Conservation (phyloP, 2,329 filamentous ascomycete genomes). For the Cladobotryum protrusum region DNA sequence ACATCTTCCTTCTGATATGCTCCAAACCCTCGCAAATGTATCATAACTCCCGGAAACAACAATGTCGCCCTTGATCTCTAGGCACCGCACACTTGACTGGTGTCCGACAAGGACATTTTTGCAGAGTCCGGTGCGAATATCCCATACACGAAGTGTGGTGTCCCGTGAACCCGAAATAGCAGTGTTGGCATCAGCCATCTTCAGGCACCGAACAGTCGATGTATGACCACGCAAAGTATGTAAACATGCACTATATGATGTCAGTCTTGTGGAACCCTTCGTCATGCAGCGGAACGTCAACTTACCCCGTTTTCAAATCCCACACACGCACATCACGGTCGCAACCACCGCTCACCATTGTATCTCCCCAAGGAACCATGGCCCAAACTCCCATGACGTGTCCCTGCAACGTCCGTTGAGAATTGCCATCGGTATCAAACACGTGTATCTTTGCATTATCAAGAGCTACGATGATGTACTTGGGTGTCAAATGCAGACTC, state of each 20-base stretch:
- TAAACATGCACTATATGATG: slow-evolving; percentile 54
- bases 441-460: slow-evolving; percentile 99
- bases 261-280: slow-evolving; percentile 13
- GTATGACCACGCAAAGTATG: slow-evolving; percentile 91
- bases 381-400: slow-evolving; percentile 99
- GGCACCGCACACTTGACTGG: slow-evolving; percentile 88
- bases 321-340: slow-evolving; percentile 95
- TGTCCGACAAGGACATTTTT: slow-evolving; percentile 89
- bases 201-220: slow-evolving; percentile 90
- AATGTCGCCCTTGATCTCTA: slow-evolving; percentile 93
- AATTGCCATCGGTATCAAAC: slow-evolving; percentile 84
- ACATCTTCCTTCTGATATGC: slow-evolving; percentile 90
- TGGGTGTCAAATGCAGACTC: slow-evolving; percentile 84
- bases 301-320: slow-evolving; percentile 89
- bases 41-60: slow-evolving; percentile 99
- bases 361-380: slow-evolving; percentile 97
- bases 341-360: slow-evolving; percentile 90
- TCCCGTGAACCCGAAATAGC: slow-evolving; percentile 96
- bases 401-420: slow-evolving; percentile 82
- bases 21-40: slow-evolving; percentile 95
- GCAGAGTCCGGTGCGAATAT: slow-evolving; percentile 81
- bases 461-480: slow-evolving; percentile 94
- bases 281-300: background rate
- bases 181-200: slow-evolving; percentile 92
- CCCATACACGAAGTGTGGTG: slow-evolving; percentile 92